Evolutionary conservation across 495 filamentous ascomycete species (phyloP).

Genomic region (Penicillium soppii): DNA sequence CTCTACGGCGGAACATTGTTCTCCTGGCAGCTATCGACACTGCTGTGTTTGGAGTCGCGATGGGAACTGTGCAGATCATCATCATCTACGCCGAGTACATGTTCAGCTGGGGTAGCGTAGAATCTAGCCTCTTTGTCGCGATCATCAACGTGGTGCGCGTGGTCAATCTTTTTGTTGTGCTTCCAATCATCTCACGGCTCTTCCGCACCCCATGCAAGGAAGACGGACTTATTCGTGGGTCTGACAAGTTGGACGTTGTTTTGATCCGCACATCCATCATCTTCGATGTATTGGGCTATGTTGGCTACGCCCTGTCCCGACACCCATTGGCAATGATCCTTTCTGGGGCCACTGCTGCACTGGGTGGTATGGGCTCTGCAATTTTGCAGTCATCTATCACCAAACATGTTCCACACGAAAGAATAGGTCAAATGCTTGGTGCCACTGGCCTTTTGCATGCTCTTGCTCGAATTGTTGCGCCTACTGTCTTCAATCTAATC

Average conservation of each 20-base stretch:
- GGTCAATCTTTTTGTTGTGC: constrained; percentile 65
- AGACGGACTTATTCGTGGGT: constrained; percentile 60
- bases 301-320: constrained; percentile 66
- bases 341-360: constrained; percentile 66
- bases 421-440: constrained; percentile 80
- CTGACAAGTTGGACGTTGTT: constrained; percentile 72
- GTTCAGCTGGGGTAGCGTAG: constrained; percentile 78
- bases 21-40: constrained; percentile 78
- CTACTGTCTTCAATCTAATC: constrained; percentile 78
- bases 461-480: constrained; percentile 72
- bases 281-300: constrained; percentile 73
- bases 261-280: constrained; percentile 74
- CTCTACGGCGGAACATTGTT: constrained; percentile 74
- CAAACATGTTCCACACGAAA: constrained; percentile 83
- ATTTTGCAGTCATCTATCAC: constrained; percentile 80
- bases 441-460: constrained; percentile 85
- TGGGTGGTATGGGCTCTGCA: constrained; percentile 83
- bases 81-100: constrained; percentile 75
- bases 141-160: constrained; percentile 74
- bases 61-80: constrained; percentile 75
- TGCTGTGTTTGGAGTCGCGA: constrained; percentile 73
- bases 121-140: constrained; percentile 75
- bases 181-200: constrained; percentile 69
- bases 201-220: constrained; percentile 53
- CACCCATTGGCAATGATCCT: constrained; percentile 56